Percentiles rank a stretch among this genome's conserved stretches.
Conservation (phyloP, 495 filamentous ascomycete genomes). For the Aspergillus indologenus region DNA sequence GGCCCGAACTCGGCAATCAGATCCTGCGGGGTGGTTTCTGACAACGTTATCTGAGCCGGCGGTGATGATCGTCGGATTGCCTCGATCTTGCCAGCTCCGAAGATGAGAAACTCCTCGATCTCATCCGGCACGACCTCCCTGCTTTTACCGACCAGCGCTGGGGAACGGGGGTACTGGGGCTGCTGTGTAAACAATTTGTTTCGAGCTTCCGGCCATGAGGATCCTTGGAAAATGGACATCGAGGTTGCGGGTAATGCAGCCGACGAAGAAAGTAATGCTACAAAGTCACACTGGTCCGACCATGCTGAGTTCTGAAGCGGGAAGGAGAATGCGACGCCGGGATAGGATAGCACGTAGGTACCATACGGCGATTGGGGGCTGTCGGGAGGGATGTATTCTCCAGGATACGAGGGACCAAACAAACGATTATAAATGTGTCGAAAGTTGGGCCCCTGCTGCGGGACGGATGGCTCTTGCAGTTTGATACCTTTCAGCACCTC, state of each 20-base stretch:
- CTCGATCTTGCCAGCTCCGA: constrained; percentile 72
- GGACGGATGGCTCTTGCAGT: constrained; percentile 36
- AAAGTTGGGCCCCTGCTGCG: constrained; percentile 70
- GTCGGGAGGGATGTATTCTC: constrained; percentile 73
- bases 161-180: constrained; percentile 62
- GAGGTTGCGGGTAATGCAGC: constrained; percentile 69
- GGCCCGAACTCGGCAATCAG: constrained; percentile 85
- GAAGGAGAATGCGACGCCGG: constrained; percentile 89
- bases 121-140: constrained; percentile 72
- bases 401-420: constrained; percentile 86
- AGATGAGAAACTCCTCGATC: constrained; percentile 71
- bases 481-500: constrained; percentile 70
- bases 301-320: constrained; percentile 73
- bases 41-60: constrained; percentile 65
- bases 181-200: constrained; percentile 69
- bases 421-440: constrained; percentile 87
- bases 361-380: constrained; percentile 52
- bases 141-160: constrained; percentile 53
- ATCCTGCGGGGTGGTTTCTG: constrained; percentile 85
- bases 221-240: constrained; percentile 84
- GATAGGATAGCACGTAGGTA: constrained; percentile 85
- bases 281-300: constrained; percentile 78
- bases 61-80: constrained; percentile 60
- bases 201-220: constrained; percentile 83
- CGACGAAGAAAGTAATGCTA: constrained; percentile 77